These are phyloP conservation scores for Cucurbita moschata DNA, from an alignment of 306 rosid genomes.

Conservation along the genomic window DNA sequence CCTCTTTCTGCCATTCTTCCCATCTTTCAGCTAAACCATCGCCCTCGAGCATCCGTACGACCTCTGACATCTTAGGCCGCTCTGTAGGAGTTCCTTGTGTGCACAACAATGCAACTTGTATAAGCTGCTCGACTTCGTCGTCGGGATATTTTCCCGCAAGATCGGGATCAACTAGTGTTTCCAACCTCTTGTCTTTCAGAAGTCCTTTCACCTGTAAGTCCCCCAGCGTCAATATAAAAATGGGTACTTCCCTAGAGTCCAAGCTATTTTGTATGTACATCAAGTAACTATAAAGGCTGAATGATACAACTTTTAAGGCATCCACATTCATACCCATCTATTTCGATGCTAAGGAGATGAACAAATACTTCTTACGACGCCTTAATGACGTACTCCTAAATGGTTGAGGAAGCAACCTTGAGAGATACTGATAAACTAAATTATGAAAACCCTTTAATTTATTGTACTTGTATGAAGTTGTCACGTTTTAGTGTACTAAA, in stretches of 20 bases:
- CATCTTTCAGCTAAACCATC: slow-evolving; percentile 81
- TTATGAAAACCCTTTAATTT: not conserved
- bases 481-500: not conserved
- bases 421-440: not conserved
- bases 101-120: slow-evolving; percentile 81
- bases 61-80: slow-evolving; percentile 90
- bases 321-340: not conserved
- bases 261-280: not conserved
- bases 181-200: slow-evolving; percentile 55
- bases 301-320: not conserved
- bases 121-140: slow-evolving; percentile 60
- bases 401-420: not conserved
- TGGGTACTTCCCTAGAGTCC: not conserved
- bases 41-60: slow-evolving; percentile 93
- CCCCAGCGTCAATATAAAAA: not conserved
- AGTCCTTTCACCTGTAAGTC: slow-evolving; percentile 64
- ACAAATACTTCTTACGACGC: not conserved
- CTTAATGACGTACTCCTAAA: not conserved
- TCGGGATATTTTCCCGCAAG: slow-evolving; percentile 46
- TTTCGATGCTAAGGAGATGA: not conserved
- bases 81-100: slow-evolving; percentile 64
- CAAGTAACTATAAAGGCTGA: not conserved
- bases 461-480: not conserved
- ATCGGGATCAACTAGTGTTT: slow-evolving; percentile 60
- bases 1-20: slow-evolving; percentile 91